phyloP scores from a whole-genome alignment of 169 alveolate species.

The Perkinsus olseni region DNA sequence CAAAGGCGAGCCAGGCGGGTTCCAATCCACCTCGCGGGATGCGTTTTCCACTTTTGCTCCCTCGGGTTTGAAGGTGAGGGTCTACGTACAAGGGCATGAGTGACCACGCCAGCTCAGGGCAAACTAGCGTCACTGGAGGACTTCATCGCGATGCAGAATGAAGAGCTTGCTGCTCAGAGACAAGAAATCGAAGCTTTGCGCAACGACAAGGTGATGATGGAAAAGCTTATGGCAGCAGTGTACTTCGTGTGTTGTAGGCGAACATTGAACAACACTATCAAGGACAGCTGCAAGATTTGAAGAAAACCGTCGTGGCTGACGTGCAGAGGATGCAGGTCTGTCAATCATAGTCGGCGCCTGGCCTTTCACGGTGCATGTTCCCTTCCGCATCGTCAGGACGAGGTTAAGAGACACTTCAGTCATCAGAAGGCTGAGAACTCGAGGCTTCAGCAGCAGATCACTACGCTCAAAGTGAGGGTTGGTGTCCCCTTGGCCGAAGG shows the following conservation, averaged over 20 bases:
- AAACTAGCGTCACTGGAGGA: conserved; percentile 31
- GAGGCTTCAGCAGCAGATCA: conserved; percentile 66
- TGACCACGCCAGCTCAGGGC: conserved; percentile 8
- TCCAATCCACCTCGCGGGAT: background rate
- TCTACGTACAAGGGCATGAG: no score
- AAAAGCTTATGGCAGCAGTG: background rate
- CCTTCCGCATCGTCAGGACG: conserved; percentile 65
- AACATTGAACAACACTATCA: conserved; percentile 26
- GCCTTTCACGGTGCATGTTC: no score
- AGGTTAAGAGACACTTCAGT: conserved; percentile 68
- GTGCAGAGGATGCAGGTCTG: conserved; percentile 21
- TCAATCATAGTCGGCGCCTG: no score
- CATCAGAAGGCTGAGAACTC: conserved; percentile 72
- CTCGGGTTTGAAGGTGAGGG: background rate
- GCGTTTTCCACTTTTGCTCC: background rate
- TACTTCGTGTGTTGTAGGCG: background rate
- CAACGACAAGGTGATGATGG: conserved; percentile 14
- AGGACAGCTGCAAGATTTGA: conserved; percentile 21
- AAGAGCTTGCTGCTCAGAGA: conserved; percentile 35
- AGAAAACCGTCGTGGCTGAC: conserved; percentile 33
- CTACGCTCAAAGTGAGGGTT: conserved; percentile 46
- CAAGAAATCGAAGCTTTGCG: conserved; percentile 33
- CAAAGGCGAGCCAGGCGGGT: background rate
- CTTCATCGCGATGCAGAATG: conserved; percentile 33
- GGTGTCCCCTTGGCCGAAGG: background rate